Evolutionary conservation across 192 early-diverging fungal genomes (phyloP).

Genomic region (Backusella mclennaniae): DNA sequence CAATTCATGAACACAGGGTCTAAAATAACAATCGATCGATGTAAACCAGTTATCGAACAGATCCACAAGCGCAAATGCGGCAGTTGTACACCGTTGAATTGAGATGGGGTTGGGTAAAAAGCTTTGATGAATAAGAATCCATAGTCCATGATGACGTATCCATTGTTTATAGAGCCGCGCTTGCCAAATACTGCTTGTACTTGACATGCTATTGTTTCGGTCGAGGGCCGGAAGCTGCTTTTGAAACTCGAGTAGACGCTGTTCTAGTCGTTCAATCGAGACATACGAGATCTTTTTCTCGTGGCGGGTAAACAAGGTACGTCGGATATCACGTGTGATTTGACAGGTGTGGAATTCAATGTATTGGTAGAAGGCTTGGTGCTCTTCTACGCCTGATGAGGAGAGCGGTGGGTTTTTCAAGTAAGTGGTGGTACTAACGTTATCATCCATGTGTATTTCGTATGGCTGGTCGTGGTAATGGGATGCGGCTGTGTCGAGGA

Average conservation of each 20-base stretch:
- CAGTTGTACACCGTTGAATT: slow-evolving; percentile 25
- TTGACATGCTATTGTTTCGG: not conserved
- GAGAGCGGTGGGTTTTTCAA: slow-evolving; percentile 14
- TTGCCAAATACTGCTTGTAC: slow-evolving; percentile 16
- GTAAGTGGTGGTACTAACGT: not conserved
- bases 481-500: slow-evolving; percentile 31
- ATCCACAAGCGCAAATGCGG: slow-evolving; percentile 30
- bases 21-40: slow-evolving; percentile 33
- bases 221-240: slow-evolving; percentile 2
- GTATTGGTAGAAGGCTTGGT: slow-evolving; percentile 25
- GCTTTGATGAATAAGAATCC: slow-evolving; percentile 36
- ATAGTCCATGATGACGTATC: slow-evolving; percentile 32
- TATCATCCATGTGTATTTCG: slow-evolving; percentile 23
- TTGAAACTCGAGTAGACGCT: slow-evolving; percentile 7
- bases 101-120: slow-evolving; percentile 32
- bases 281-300: slow-evolving; percentile 15
- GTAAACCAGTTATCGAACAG: slow-evolving; percentile 31
- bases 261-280: slow-evolving; percentile 30
- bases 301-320: slow-evolving; percentile 27
- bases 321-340: slow-evolving; percentile 35
- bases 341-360: slow-evolving; percentile 29
- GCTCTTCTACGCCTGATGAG: slow-evolving; percentile 10
- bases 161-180: slow-evolving; percentile 25
- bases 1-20: slow-evolving; percentile 38
- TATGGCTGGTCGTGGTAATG: slow-evolving; percentile 36